These are phyloP conservation scores for Balamuthia mandrillaris DNA, from an alignment of 208 protist species.

Conservation along the genomic window DNA sequence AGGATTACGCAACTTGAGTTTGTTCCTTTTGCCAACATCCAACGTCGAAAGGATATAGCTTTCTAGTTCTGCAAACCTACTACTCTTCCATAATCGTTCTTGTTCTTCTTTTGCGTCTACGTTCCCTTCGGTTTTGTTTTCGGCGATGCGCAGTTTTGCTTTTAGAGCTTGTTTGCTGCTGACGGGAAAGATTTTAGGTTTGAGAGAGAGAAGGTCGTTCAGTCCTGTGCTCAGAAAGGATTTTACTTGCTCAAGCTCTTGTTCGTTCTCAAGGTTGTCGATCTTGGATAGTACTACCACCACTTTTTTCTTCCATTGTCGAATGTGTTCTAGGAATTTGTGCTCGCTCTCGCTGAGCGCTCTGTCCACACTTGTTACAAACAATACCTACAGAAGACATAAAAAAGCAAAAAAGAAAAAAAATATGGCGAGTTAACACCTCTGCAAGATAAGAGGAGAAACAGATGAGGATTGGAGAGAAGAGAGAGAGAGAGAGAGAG, in stretches of 20 bases:
- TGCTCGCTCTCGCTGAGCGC: constrained; percentile 50
- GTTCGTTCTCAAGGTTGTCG: constrained; percentile 43
- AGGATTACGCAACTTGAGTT: constrained; percentile 51
- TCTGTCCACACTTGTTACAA: constrained; percentile 44
- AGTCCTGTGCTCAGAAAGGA: neutral
- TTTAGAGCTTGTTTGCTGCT: constrained; percentile 39
- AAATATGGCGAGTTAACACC: neutral
- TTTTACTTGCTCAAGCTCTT: neutral
- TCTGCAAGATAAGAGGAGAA: too few species aligned
- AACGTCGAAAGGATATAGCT: constrained; percentile 46
- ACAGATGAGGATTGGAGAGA: too few species aligned
- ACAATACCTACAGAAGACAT: neutral
- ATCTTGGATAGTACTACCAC: constrained; percentile 45
- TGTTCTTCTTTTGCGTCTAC: neutral
- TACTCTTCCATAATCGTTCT: constrained; percentile 12
- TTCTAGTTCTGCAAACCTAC: constrained; percentile 41
- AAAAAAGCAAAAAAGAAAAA: too few species aligned
- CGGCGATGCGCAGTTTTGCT: constrained; percentile 30
- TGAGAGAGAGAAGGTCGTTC: neutral
- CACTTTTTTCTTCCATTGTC: constrained; percentile 39
- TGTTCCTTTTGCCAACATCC: constrained; percentile 32
- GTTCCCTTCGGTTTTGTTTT: neutral
- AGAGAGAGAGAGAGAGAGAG: too few species aligned
- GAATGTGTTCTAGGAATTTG: constrained; percentile 37
- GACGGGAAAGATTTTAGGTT: constrained; percentile 44